Conservation (phyloP, 805 yeast genomes). For the Candida krabiensis region DNA sequence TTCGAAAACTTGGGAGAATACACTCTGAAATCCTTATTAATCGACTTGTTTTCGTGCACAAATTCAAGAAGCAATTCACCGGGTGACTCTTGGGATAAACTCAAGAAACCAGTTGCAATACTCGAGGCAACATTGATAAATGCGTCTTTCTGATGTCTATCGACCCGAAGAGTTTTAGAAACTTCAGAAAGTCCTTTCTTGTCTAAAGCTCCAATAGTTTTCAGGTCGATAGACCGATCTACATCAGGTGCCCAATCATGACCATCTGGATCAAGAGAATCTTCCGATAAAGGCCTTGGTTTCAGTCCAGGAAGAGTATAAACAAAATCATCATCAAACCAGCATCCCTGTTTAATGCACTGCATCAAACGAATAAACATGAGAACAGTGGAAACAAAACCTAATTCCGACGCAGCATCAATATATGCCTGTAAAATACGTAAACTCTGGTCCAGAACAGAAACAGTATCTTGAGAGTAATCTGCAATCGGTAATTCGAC, state of each 20-base stretch:
- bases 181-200: constrained; percentile 34
- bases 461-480: constrained; percentile 88
- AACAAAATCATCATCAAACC: constrained; percentile 80
- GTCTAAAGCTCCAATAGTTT: constrained; percentile 43
- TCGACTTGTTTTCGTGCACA: constrained; percentile 51
- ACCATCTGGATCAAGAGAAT: constrained; percentile 34
- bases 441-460: constrained; percentile 90
- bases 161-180: constrained; percentile 42
- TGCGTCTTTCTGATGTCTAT: constrained; percentile 40
- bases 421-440: constrained; percentile 92
- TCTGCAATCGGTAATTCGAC: constrained; percentile 90
- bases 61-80: constrained; percentile 45
- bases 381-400: constrained; percentile 62
- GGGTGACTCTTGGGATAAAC: constrained; percentile 36
- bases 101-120: constrained; percentile 60
- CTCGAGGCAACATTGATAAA: constrained; percentile 54
- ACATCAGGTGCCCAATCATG: constrained; percentile 33
- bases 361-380: constrained; percentile 72
- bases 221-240: constrained; percentile 30
- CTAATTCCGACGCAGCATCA: constrained; percentile 85
- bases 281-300: constrained; percentile 20
- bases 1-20: constrained; percentile 85
- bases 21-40: constrained; percentile 61
- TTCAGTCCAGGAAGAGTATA: constrained; percentile 52
- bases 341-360: constrained; percentile 82